A percentile compares a stretch with the other conserved stretches of the same genome.
Conservation (phyloP, 768 basidiomycete species). For the Lentinula detonsa region DNA sequence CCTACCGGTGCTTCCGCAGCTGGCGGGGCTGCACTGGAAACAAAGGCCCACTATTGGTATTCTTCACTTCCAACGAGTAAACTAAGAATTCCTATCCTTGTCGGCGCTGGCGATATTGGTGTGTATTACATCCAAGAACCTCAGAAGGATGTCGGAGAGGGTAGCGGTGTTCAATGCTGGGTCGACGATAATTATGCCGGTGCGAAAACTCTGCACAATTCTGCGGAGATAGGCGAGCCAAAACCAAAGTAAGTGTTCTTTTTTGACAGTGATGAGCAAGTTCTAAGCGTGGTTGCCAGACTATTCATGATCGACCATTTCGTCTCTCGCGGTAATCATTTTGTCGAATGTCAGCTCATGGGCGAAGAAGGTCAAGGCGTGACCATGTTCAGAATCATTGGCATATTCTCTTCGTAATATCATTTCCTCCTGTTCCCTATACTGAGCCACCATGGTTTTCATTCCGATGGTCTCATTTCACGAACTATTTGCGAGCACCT, state of each 20-base stretch:
- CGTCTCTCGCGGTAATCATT: constrained; percentile 88
- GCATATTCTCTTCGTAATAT: constrained; percentile 73
- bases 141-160: constrained; percentile 44
- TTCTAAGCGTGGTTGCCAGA: constrained; percentile 28
- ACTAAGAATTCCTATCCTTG: constrained; percentile 76
- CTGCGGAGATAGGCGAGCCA: constrained; percentile 54
- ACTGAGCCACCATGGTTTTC: not conserved
- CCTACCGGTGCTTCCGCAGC: constrained; percentile 41
- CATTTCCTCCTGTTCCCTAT: not conserved
- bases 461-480: not conserved
- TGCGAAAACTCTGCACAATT: constrained; percentile 71
- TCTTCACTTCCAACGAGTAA: constrained; percentile 80
- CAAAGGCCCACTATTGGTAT: constrained; percentile 84
- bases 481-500: not conserved
- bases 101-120: constrained; percentile 88
- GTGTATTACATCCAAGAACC: constrained; percentile 86
- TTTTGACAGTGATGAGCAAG: not conserved
- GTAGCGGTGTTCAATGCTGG: constrained; percentile 85
- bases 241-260: constrained; percentile 50
- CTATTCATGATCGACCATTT: constrained; percentile 81
- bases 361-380: constrained; percentile 84
- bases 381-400: constrained; percentile 84
- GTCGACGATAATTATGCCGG: constrained; percentile 93
- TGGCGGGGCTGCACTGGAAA: constrained; percentile 41
- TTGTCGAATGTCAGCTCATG: constrained; percentile 81